Evolutionary conservation across 2,329 filamentous ascomycete genomes (phyloP), one percentile per base, ranked within the genome.

Genomic region (Hypoxylon sp.): DNA sequence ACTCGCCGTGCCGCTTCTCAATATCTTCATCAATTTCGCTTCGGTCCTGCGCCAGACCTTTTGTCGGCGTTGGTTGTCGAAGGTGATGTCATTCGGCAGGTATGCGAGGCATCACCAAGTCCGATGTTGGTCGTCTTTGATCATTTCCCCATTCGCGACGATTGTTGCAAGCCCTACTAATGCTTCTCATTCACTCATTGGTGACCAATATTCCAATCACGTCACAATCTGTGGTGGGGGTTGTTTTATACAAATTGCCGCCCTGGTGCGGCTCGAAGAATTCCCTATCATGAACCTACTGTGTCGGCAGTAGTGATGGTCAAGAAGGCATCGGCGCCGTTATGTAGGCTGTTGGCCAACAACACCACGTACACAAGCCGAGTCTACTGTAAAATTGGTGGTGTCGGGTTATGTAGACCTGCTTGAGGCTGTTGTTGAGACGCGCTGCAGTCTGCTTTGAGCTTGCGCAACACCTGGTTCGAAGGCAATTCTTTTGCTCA

Each of bases 401-500:
- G 9, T 11, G 23, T n/a, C 38, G 35, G n/a, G 7, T 51, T 36
- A 55, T 31, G 42, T 15, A 40, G 43, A 23, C 12, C 20, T 11
- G 11, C 16, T 20, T 16, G 47, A 36, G 15, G 49, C 7, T 4
- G 40, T 35, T 5, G 35, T 29, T 26, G 58, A 57, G 26, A 61
- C n/a, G 15, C 64, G 70, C 49, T 62, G 70, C 38, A 87, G 65
- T 0, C 80, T 80, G 9, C 75, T 73, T 41, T 80, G 72, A 1
- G 83, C 80, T 63, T 82, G 79, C 41, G 67, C 67, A 6, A 81
- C 69, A 1, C 81, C 83, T 2, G 78, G 72, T 0, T 73, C 62
- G 53, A 84, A 83, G 0, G 73, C 76, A 32, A 86, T 67, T 59
- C 74, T 76, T 60, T 73, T 75, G 55, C 82, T 80, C 68, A 93